These are phyloP conservation scores for Brassica hybrid DNA, from an alignment of 441 rosid genomes.

Conservation along the genomic window DNA sequence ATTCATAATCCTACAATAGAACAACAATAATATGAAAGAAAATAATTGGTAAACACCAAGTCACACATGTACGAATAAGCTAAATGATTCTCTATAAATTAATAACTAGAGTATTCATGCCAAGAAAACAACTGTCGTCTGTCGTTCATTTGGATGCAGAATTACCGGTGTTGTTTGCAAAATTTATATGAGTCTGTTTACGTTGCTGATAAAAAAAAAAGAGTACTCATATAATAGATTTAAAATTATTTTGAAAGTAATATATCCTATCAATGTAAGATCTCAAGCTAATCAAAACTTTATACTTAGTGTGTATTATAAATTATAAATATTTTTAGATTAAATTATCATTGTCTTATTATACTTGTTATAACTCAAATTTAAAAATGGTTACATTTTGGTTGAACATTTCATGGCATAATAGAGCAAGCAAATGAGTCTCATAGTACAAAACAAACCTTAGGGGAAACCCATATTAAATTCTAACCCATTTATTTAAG, in stretches of 20 bases:
- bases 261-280: background rate
- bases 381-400: background rate
- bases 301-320: background rate
- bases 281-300: background rate
- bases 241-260: background rate
- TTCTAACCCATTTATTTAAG: background rate
- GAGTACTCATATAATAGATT: background rate
- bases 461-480: background rate
- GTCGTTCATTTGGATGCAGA: no score
- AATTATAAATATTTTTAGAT: background rate
- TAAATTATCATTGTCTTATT: background rate
- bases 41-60: no score
- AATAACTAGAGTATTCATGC: no score
- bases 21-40: no score
- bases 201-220: no score
- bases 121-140: no score
- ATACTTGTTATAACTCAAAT: background rate
- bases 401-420: background rate
- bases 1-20: no score
- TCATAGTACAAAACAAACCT: background rate
- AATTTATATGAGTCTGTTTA: no score
- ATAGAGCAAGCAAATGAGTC: no score
- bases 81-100: no score
- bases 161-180: no score
- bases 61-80: no score